phyloP scores from a whole-genome alignment of 192 early-diverging fungal species.

The Rhizophlyctis rosea region DNA sequence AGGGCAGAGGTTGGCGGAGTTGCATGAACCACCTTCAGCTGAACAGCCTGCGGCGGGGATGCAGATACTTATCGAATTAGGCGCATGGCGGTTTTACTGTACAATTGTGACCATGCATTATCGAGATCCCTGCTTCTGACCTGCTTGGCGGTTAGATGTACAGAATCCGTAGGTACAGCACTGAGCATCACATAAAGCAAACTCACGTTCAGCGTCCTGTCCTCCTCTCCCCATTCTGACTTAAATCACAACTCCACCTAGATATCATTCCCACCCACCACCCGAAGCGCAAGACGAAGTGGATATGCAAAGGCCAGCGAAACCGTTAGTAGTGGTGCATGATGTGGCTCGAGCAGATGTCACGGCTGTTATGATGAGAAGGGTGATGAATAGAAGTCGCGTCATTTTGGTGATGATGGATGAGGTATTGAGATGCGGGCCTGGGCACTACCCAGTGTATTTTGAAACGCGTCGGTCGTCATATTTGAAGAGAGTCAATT shows the following conservation, averaged over 20 bases:
- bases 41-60: neutral
- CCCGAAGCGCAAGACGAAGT: neutral
- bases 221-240: neutral
- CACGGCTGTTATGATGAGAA: no score
- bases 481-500: no score
- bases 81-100: no score
- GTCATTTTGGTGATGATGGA: no score
- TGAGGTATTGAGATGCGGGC: no score
- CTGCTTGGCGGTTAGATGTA: neutral
- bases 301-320: neutral
- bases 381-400: no score
- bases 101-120: no score
- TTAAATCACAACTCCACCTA: neutral
- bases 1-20: conserved; percentile 1
- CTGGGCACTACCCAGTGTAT: no score
- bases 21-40: neutral
- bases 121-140: no score
- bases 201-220: neutral
- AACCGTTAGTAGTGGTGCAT: neutral
- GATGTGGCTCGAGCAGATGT: no score
- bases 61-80: no score
- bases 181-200: neutral
- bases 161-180: conserved; percentile 1
- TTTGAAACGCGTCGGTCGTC: no score
- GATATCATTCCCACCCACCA: neutral